These are phyloP conservation scores for Climacium dendroides DNA, from an alignment of 225 moss, liverwort and hornwort species.

Conservation along the genomic window DNA sequence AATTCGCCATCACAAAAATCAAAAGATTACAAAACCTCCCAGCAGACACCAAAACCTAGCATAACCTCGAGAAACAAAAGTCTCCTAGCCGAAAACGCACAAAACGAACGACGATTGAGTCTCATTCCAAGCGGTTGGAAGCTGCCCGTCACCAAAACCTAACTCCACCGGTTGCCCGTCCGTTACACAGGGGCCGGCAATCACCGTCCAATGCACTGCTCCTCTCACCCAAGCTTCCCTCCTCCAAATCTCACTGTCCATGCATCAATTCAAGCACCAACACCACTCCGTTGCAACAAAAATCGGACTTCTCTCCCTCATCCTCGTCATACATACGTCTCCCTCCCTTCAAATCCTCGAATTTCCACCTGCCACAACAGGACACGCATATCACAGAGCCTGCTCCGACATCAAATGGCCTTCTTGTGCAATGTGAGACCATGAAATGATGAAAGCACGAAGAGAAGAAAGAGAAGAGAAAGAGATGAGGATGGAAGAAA, in stretches of 20 bases:
- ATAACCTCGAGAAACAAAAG: neutral
- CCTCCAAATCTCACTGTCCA: neutral
- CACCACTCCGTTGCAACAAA: neutral
- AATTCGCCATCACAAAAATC: neutral
- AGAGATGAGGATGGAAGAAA: neutral
- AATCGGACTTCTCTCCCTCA: neutral
- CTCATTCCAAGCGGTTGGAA: neutral
- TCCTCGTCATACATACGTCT: neutral
- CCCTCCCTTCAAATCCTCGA: neutral
- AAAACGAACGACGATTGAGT: neutral
- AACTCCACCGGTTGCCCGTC: neutral
- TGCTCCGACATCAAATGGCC: neutral
- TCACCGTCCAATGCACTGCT: neutral
- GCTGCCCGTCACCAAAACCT: neutral
- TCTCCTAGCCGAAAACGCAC: neutral
- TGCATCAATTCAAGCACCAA: neutral
- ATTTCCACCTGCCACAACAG: neutral
- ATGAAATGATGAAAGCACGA: neutral
- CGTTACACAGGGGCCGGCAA: neutral
- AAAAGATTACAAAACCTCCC: neutral
- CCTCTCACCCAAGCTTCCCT: neutral
- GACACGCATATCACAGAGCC: neutral
- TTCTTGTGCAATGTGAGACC: neutral
- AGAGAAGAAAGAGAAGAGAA: neutral
- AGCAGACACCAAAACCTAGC: neutral